Evolutionary conservation across 768 basidiomycete genomes (phyloP), one percentile per base, ranked within the genome.

Genomic region (Suillus bovinus): DNA sequence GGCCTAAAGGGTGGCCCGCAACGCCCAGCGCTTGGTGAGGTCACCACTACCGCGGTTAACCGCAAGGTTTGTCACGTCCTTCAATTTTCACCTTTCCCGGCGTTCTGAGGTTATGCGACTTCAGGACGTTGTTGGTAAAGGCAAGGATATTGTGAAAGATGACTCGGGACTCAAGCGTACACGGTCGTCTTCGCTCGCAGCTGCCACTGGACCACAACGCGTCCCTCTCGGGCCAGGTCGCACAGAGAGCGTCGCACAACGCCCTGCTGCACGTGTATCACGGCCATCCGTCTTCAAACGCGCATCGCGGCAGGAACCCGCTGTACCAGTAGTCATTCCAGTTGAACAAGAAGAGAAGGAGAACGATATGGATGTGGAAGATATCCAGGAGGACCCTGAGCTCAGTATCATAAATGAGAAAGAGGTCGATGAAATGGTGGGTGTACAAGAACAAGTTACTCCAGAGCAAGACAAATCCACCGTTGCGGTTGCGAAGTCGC

Each of bases 21-120:
- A 72, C 84, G 94, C 66, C 82, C 88, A 36, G 92, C 87, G 44
- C 82, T 96, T 56, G 85, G 87, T 62, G 93, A 94, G 77, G 93
- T 95, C 65, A 90, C 90, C 50, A 87, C 84, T 57, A 84, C 84
- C 64, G 87, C 88, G 61, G 84, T 91, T 58, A 92, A 91, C 74
- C 85, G 86, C 72, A 92, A 89, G 79, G 90, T 89, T 70, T 66
- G 84, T 72, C 20, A 60, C 61, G 59, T 61, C 56, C 61, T 55
- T 27, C 14, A 39, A 39, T 20, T 39, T 56, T 29, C 17, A 39
- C 36, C 16, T 24, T 24, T 38, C 36, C 16, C 24, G 27, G 29
- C 24, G 55, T 56, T 56, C 55, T 56, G 55, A 56, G 24, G 38
- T 39, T 10, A 31, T 16, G 16, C 8, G 36, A 55, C 54, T 56